Base-by-base conservation (phyloP, 2,329 filamentous ascomycete genomes). In the Stagonosporopsis cucurbitacearum region DNA sequence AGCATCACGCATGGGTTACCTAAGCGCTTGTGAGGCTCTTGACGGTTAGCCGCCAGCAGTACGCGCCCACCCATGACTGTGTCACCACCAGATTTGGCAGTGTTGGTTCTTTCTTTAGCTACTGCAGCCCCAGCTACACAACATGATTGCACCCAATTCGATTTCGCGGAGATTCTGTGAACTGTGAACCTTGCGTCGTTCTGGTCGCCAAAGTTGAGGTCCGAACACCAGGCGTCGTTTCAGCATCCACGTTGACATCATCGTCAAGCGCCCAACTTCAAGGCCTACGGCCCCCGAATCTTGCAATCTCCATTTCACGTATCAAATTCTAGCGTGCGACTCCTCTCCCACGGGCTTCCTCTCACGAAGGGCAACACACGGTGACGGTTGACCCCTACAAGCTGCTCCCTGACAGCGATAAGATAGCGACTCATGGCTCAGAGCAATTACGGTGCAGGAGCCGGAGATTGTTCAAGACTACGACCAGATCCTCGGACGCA, bases 1-100 rank as follows among this genome's bases (percentile, higher is more conserved):
- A 57, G 54, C 62, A 49, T 50, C 46, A n/a, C n/a, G 43, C 36
- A 47, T 39, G 43, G 42, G 42, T 37, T 47, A 36, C 36, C 44
- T 50, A 61, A 57, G 62, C 60, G 68, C 70, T 63, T 45, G 47
- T 70, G 70, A 63, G 70, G 70, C 69, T 74, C 66, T 66, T 60
- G 62, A 57, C 59, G 54, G 9, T 23, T 51, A 51, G 25, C 49
- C 49, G 49, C 49, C 49, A 20, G 33, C 49, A n/a, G 32, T 45
- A 44, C 36, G 33, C 36, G 40, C 49, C 41, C 36, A 35, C 49
- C 49, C 44, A 33, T 47, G 49, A 23, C 42, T 33, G 49, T 51
- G 41, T 45, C 19, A 52, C 49, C 43, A 30, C 42, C 50, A 47
- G 28, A 36, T 35, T 37, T 53, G 50, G 61, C 41, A 45, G 36